These are phyloP conservation scores for Xylariaceae sp. DNA, from an alignment of 2,329 filamentous ascomycete genomes.

Conservation along the genomic window DNA sequence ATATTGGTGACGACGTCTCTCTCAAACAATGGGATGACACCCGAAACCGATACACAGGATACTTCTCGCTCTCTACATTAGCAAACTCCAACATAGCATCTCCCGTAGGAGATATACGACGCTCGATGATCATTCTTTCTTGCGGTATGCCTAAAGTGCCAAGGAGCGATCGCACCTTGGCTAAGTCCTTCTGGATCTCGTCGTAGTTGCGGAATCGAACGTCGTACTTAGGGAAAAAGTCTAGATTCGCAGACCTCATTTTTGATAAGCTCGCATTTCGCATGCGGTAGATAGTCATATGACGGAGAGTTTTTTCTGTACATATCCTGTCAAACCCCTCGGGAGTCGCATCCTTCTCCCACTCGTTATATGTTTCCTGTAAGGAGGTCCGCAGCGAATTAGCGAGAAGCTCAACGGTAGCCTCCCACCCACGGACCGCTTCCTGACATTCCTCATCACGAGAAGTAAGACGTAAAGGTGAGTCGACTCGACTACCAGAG, in stretches of 20 bases:
- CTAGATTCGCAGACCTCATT: constrained; percentile 51
- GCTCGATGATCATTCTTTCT: constrained; percentile 50
- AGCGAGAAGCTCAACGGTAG: constrained; percentile 50
- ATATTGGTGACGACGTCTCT: constrained; percentile 58
- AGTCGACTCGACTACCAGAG: constrained; percentile 14
- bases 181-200: constrained; percentile 50
- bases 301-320: constrained; percentile 50
- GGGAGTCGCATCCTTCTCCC: constrained; percentile 52
- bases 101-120: constrained; percentile 52
- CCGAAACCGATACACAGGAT: constrained; percentile 55
- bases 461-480: neutral
- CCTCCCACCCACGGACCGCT: constrained; percentile 54
- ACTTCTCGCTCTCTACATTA: constrained; percentile 46
- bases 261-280: constrained; percentile 52
- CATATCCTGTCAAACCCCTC: constrained; percentile 53
- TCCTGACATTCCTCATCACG: constrained; percentile 43
- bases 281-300: constrained; percentile 53
- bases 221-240: constrained; percentile 54
- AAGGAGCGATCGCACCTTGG: constrained; percentile 49
- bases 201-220: constrained; percentile 57
- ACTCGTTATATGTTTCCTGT: constrained; percentile 53
- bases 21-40: constrained; percentile 59
- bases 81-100: constrained; percentile 61
- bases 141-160: constrained; percentile 51
- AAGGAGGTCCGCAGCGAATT: constrained; percentile 51